Evolutionary conservation across 2,329 filamentous ascomycete genomes (phyloP).

Genomic region (Monosporascus sp.): DNA sequence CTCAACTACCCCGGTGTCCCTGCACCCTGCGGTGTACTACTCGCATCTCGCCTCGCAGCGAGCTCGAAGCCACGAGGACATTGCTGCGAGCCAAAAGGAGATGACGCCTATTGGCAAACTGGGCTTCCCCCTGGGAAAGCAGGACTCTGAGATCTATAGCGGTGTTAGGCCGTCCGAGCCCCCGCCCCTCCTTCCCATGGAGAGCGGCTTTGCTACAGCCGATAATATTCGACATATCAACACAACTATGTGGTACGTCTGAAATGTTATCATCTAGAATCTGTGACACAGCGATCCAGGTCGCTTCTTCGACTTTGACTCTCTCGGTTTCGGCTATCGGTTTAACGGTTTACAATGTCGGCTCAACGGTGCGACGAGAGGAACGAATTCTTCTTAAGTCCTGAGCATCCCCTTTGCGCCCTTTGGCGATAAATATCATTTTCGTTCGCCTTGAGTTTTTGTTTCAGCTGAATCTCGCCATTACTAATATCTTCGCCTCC

Average conservation of each 20-base stretch:
- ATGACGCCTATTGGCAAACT: constrained; percentile 36
- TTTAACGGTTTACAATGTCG: constrained; percentile 7
- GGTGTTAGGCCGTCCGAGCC: constrained; percentile 10
- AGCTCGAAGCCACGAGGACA: constrained; percentile 66
- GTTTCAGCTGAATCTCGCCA: too few relatives aligned
- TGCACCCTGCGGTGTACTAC: constrained; percentile 91
- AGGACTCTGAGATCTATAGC: constrained; percentile 13
- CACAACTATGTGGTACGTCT: constrained; percentile 41
- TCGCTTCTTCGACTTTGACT: not conserved
- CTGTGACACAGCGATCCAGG: not conserved
- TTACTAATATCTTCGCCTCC: too few relatives aligned
- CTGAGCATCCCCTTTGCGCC: too few relatives aligned
- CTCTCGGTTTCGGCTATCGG: constrained; percentile 15
- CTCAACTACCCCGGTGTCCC: constrained; percentile 85
- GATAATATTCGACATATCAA: constrained; percentile 25
- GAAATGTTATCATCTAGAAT: constrained; percentile 1
- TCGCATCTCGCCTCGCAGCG: constrained; percentile 84
- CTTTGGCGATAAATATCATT: too few relatives aligned
- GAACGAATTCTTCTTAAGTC: too few relatives aligned
- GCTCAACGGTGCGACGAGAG: too few relatives aligned
- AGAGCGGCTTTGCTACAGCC: constrained; percentile 6
- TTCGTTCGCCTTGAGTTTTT: too few relatives aligned
- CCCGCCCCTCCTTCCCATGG: constrained; percentile 25
- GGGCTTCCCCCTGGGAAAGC: constrained; percentile 24
- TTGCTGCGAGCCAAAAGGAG: constrained; percentile 38